Percentiles rank a stretch among this genome's conserved stretches.
These are phyloP conservation scores for Suillus occidentalis DNA, from an alignment of 768 basidiomycete genomes.

Conservation along the genomic window DNA sequence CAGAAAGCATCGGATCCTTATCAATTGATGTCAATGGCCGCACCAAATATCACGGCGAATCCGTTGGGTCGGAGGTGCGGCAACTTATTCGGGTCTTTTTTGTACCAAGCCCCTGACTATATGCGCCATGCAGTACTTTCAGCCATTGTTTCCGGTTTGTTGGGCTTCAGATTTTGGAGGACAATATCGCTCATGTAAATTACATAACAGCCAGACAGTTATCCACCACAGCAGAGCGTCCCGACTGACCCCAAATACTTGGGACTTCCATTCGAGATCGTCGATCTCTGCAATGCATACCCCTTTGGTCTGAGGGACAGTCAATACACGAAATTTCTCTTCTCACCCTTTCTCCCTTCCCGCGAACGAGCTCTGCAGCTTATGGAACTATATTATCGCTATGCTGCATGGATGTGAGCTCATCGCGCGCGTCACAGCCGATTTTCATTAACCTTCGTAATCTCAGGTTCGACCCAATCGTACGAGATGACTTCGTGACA, in stretches of 20 bases:
- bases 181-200: constrained; percentile 14
- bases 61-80: constrained; percentile 50
- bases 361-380: constrained; percentile 41
- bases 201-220: constrained; percentile 8
- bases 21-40: constrained; percentile 50
- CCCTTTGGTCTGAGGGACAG: constrained; percentile 47
- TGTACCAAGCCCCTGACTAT: constrained; percentile 2
- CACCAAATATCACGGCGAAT: constrained; percentile 49
- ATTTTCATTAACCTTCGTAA: background rate
- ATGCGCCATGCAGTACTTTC: constrained; percentile 33
- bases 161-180: background rate
- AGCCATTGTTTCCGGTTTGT: constrained; percentile 32
- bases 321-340: constrained; percentile 37
- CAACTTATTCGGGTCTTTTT: background rate
- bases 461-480: constrained; percentile 46
- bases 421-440: constrained; percentile 1
- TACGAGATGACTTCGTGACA: constrained; percentile 40
- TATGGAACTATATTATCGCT: constrained; percentile 42
- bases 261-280: constrained; percentile 43
- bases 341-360: constrained; percentile 41
- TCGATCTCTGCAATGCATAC: constrained; percentile 47
- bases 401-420: constrained; percentile 50
- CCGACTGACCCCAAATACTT: constrained; percentile 24
- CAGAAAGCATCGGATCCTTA: constrained; percentile 47
- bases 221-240: background rate